Evolutionary conservation across 345 rosid species (phyloP), one percentile per base, ranked within the genome.

Genomic region (Aegle marmelos): DNA sequence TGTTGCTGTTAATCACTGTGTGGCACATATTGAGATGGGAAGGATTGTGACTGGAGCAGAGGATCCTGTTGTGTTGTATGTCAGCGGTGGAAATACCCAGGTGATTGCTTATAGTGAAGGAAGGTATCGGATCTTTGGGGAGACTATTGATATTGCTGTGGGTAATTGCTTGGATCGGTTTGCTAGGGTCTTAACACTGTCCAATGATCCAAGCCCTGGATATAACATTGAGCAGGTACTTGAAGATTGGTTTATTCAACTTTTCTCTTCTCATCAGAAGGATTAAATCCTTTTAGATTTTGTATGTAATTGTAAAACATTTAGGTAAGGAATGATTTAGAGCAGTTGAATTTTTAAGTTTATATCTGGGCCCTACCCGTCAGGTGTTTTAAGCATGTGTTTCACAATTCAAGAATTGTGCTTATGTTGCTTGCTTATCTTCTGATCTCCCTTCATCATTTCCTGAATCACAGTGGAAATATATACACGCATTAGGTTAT

Each of bases 191-290:
- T 86, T 97, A 79, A 90, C 88, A 5, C 88, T 97, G 17, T 94
- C 99, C 30, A 97, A 97, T 84, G 98, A 97, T 86, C 99, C 98
- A n/a, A 93, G 96, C 72, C 99, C 99, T 24, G 98, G 99, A 68
- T 94, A 97, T 82, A 97, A 97, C 84, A 97, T 94, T 17, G 99
- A 94, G 82, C 99, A 97, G 98, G 99, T 92, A 76, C 21, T 76
- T 68, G 0, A 70, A 25, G 37, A 61, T 19, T 53, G 57, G 57
- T 53, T 53, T 53, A 17, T 53, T 53, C 19, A 33, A 64, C 24
- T 9, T 31, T 19, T 31, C 17, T 64, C 2, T 16, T 22, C 25
- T 59, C 9, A 10, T 9, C 4, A 9, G 48, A 21, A 65, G 45
- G 48, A 34, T 34, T 65, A 65, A 34, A 34, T 4, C 14, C 25